Conservation (phyloP, 2,329 filamentous ascomycete genomes). For the Monilinia fructigena region DNA sequence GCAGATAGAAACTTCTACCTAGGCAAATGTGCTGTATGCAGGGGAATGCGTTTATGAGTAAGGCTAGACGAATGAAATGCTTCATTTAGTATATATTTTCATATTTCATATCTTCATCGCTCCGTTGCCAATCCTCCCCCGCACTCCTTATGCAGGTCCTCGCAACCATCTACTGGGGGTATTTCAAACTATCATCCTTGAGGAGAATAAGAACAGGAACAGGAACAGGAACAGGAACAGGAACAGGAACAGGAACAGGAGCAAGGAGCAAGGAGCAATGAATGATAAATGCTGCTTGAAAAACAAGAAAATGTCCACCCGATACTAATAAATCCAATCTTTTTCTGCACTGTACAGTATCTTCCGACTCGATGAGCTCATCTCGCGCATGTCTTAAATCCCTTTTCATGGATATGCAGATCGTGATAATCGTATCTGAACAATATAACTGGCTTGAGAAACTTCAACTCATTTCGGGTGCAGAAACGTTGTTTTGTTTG, state of each 20-base stretch:
- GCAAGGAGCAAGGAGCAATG: no score
- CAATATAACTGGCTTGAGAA: background rate
- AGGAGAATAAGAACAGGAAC: background rate
- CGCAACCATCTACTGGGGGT: conserved; percentile 14
- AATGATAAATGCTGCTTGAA: background rate
- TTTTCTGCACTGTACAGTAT: background rate
- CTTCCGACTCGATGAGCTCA: background rate
- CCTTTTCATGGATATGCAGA: background rate
- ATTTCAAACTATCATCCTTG: background rate
- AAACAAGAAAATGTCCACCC: background rate
- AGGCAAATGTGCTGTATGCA: conserved; percentile 17
- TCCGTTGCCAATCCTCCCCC: background rate
- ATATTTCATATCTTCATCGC: no score
- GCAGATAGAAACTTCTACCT: background rate
- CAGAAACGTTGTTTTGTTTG: conserved; percentile 1
- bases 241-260: background rate
- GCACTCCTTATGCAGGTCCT: conserved; percentile 11
- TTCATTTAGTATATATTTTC: conserved; percentile 1
- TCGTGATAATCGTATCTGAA: background rate
- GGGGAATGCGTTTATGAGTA: conserved; percentile 1
- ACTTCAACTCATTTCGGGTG: background rate
- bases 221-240: no score
- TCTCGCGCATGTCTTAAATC: background rate
- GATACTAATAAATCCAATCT: background rate
- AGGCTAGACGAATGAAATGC: conserved; percentile 12